Percentiles rank a stretch among this genome's conserved stretches.
phyloP scores from a whole-genome alignment of 2,329 filamentous ascomycete genomes.

The Aspergillus sp. region DNA sequence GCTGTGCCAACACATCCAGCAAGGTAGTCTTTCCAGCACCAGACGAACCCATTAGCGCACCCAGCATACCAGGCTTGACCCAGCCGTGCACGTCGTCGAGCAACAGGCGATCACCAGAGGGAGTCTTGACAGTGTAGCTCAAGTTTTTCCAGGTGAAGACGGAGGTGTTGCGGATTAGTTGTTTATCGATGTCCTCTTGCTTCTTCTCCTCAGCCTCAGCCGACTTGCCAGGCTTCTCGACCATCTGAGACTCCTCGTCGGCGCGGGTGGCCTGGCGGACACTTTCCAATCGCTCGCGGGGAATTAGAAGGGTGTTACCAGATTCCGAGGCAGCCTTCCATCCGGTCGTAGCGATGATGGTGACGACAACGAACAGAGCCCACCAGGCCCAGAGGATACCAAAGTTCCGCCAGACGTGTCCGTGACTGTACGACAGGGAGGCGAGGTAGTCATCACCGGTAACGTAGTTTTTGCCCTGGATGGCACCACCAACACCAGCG shows the following conservation, averaged over 20 bases:
- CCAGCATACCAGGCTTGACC: constrained; percentile 68
- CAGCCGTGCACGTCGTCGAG: constrained; percentile 66
- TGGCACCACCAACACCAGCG: constrained; percentile 44
- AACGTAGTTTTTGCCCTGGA: constrained; percentile 43
- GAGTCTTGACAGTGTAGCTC: constrained; percentile 60
- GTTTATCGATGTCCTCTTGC: constrained; percentile 24
- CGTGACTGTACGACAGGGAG: constrained; percentile 48
- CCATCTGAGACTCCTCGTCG: constrained; percentile 47
- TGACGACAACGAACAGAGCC: constrained; percentile 52
- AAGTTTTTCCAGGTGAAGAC: constrained; percentile 71
- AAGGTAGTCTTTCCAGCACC: constrained; percentile 72
- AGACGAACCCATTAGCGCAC: constrained; percentile 70
- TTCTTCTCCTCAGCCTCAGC: constrained; percentile 12
- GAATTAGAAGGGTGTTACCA: constrained; percentile 54
- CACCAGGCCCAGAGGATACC: constrained; percentile 60
- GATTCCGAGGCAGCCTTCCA: constrained; percentile 52
- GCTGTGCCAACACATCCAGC: constrained; percentile 66
- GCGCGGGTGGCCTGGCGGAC: constrained; percentile 19
- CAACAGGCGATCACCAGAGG: constrained; percentile 48
- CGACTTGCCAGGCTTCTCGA: constrained; percentile 17
- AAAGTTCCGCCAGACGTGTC: constrained; percentile 54
- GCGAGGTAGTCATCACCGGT: constrained; percentile 54
- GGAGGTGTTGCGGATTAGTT: constrained; percentile 56
- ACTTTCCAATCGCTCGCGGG: constrained; percentile 50
- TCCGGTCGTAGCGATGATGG: constrained; percentile 50